phyloP scores from a whole-genome alignment of 1,284 basidiomycete genomes.

The Athelia sp. region DNA sequence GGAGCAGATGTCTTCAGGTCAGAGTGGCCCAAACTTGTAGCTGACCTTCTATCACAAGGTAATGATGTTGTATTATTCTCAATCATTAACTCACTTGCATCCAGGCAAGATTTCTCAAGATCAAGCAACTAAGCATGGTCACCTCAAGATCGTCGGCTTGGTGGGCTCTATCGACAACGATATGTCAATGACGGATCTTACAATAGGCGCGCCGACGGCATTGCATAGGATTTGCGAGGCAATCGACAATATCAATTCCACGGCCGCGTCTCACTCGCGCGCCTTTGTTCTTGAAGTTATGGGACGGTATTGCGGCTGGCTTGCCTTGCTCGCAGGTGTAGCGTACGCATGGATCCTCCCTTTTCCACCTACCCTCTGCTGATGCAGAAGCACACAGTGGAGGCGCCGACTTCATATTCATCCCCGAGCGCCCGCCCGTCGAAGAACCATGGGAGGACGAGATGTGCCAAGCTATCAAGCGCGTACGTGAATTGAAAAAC shows the following conservation, averaged over 20 bases:
- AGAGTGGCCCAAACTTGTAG: conserved; percentile 89
- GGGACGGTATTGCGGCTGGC: conserved; percentile 98
- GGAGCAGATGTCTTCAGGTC: conserved; percentile 92
- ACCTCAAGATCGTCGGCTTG: conserved; percentile 94
- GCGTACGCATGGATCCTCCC: conserved; percentile 44
- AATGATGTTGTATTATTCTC: conserved; percentile 1
- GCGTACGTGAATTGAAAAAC: conserved; percentile 37
- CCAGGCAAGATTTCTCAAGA: conserved; percentile 71
- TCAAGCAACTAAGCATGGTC: conserved; percentile 67
- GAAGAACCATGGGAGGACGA: conserved; percentile 83
- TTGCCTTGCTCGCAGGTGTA: conserved; percentile 90
- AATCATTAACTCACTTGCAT: not conserved
- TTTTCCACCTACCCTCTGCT: not conserved
- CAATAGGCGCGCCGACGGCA: conserved; percentile 95
- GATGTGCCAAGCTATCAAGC: conserved; percentile 86
- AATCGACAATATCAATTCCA: conserved; percentile 97
- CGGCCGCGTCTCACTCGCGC: conserved; percentile 91
- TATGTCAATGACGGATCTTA: conserved; percentile 96
- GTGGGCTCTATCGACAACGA: conserved; percentile 99
- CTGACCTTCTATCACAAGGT: conserved; percentile 61
- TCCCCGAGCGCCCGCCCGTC: conserved; percentile 87
- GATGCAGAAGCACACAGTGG: conserved; percentile 46
- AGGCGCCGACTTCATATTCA: conserved; percentile 97
- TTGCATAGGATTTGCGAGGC: conserved; percentile 96
- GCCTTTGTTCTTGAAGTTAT: conserved; percentile 99